These are phyloP conservation scores for Nemania sp. DNA, from an alignment of 2,329 filamentous ascomycete species.

Conservation along the genomic window DNA sequence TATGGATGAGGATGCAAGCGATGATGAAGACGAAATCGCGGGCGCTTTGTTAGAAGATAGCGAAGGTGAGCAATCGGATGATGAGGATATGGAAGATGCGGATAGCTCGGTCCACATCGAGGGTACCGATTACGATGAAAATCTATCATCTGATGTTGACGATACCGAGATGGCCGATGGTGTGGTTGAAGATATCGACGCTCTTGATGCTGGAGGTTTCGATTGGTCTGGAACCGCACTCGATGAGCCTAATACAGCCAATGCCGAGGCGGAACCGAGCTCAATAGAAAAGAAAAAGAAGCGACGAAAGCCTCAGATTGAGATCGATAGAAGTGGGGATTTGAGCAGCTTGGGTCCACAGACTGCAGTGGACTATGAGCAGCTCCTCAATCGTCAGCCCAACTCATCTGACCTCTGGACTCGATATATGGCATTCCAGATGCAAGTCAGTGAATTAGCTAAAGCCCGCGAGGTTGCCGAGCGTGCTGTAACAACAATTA, in stretches of 20 bases:
- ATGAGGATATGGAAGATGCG: constrained; percentile 60
- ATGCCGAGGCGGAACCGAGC: constrained; percentile 60
- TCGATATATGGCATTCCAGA: constrained; percentile 98
- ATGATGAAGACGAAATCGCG: constrained; percentile 59
- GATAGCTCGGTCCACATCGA: constrained; percentile 60
- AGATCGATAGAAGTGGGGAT: constrained; percentile 91
- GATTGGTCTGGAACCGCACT: constrained; percentile 85
- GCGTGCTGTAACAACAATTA: constrained; percentile 90
- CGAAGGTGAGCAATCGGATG: constrained; percentile 56
- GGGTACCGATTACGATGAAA: constrained; percentile 57
- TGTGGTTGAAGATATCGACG: constrained; percentile 56
- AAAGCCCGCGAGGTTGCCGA: constrained; percentile 92
- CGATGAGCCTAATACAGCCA: constrained; percentile 64
- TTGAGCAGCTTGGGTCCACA: constrained; percentile 90
- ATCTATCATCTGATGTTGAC: constrained; percentile 58
- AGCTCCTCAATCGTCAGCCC: constrained; percentile 89
- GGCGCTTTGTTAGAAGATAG: constrained; percentile 56
- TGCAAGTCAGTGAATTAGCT: constrained; percentile 88
- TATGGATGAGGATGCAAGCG: constrained; percentile 60
- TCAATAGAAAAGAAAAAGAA: constrained; percentile 72
- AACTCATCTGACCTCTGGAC: constrained; percentile 96
- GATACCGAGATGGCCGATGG: constrained; percentile 59
- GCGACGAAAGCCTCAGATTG: constrained; percentile 79
- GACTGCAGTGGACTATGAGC: constrained; percentile 91
- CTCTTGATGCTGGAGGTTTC: constrained; percentile 80